Evolutionary conservation across 805 yeast species (phyloP), one percentile per base, ranked within the genome.

Genomic region (Ogataea ramenticola): DNA sequence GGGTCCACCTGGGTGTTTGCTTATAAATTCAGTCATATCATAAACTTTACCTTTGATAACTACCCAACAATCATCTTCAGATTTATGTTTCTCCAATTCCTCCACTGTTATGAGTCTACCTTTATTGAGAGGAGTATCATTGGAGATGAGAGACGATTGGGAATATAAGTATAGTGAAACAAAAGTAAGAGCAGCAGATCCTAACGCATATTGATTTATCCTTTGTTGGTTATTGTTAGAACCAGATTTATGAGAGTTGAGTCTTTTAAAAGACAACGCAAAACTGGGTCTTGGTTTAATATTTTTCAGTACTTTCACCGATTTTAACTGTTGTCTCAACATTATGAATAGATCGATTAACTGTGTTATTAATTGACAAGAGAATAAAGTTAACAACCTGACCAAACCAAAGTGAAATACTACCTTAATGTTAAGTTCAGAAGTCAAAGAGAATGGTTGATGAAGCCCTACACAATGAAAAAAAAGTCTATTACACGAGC

Each of bases 1-100:
- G 33, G 51, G 47, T 4, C 70, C 70, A 20, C 70, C 70, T 1
- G 70, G 70, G 40, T 66, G 70, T 7, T 41, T 29, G 2, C 43
- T 20, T 26, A 70, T 47, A 46, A 72, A 72, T 42, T 65, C 66
- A 3, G 70, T 61, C 36, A 71, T 67, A 48, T 72, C 72, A 47
- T 72, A 72, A 1, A 61, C 76, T 44, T 68, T 66, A 22, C 63
- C 68, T 48, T 71, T 74, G 43, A 72, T 62, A 20, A 70, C 66
- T 9, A 71, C 75, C 77, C 77, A 72, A 51, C 75, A 71, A 47
- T 71, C 75, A 19, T 56, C 43, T 49, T 68, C 70, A 26, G 65
- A 53, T 57, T 69, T 71, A 65, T 80, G 87, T 45, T 64, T 57
- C 7, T 61, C 57, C 19, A 72, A 65, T 56, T 59, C 65, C 6